Evolutionary conservation across 495 filamentous ascomycete species (phyloP).

Genomic region (Penicillium antarcticum): DNA sequence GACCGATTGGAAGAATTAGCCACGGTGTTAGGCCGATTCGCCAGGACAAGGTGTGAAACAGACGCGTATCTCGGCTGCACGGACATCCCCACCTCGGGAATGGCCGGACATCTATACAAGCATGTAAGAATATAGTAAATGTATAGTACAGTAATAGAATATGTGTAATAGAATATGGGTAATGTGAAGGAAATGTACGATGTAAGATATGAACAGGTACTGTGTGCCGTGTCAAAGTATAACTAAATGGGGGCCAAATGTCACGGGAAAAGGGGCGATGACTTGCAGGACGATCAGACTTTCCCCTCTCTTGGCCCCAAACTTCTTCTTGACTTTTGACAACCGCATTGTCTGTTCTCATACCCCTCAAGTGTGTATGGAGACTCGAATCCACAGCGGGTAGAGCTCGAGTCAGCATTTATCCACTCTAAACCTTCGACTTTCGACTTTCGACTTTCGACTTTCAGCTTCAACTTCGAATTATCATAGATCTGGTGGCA

Average conservation of each 20-base stretch:
- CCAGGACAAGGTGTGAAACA: constrained; percentile 29
- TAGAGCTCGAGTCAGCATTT: constrained; percentile 1
- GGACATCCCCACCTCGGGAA: constrained; percentile 18
- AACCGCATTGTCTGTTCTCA: constrained; percentile 1
- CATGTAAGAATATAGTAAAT: too few relatives aligned
- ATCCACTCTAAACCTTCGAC: neutral
- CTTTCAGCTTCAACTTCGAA: neutral
- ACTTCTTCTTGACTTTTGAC: neutral
- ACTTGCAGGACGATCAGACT: constrained; percentile 30
- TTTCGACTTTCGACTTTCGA: too few relatives aligned
- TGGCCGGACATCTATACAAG: constrained; percentile 7
- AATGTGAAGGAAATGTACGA: too few relatives aligned
- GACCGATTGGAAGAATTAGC: neutral
- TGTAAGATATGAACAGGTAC: too few relatives aligned
- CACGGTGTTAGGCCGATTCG: constrained; percentile 3
- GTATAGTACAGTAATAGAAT: too few relatives aligned
- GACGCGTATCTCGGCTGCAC: constrained; percentile 46
- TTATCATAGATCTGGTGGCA: constrained; percentile 20
- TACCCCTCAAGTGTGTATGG: constrained; percentile 1
- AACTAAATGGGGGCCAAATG: constrained; percentile 7
- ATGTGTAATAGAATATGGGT: too few relatives aligned
- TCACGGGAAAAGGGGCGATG: constrained; percentile 20
- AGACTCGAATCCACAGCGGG: neutral
- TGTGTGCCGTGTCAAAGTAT: neutral
- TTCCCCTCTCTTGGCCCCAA: constrained; percentile 10